Base-by-base conservation (phyloP, 2,329 filamentous ascomycete species). In the Graphilbum fragrans region DNA sequence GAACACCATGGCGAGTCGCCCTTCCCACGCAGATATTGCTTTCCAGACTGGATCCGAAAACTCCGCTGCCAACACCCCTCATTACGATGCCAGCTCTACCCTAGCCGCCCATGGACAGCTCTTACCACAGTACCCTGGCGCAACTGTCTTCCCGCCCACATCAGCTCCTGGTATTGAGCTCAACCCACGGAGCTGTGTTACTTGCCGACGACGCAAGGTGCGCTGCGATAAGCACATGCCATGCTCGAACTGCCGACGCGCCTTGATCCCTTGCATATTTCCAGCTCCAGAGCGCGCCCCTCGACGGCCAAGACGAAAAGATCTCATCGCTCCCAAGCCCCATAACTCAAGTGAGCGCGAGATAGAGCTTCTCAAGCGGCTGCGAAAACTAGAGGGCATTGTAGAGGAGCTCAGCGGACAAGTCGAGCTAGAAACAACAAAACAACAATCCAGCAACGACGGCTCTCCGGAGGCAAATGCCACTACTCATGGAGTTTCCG, bases 311-410 rank as follows among this genome's bases (percentile, higher is more conserved):
- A 66, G 70, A 18, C 69, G 70, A 29, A 82, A 80, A 53, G 72
- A 81, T 36, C 74, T 75, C 6, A 80, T 81, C 53, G 76, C 74
- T 40, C 16, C 38, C 19, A 38, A 41, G 18, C 72, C 73, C 51
- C 72, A 72, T 51, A 71, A 66, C 41, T 71, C 73, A 42, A 78
- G 69, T 52, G 73, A 78, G 54, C 66, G 76, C 36, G 77, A 81
- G 57, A 63, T 72, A 34, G 82, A 87, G 62, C 62, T 88, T 45
- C 66, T 87, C 58, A 82, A 85, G 58, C 67, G 83, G 12, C 55
- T 88, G 55, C 67, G 77, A 46, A 80, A 83, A 56, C 61, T 88
- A 21, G 83, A 88, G 56, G 80, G 80, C 35, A 84, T 88, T 22
- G 83, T 88, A 16, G 74, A 80, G 56, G 76, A 80, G 48, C 57